A percentile compares a stretch with the other conserved stretches of the same genome.
Conservation (phyloP, 2,329 filamentous ascomycete species). For the Purpureocillium takamizusanense region DNA sequence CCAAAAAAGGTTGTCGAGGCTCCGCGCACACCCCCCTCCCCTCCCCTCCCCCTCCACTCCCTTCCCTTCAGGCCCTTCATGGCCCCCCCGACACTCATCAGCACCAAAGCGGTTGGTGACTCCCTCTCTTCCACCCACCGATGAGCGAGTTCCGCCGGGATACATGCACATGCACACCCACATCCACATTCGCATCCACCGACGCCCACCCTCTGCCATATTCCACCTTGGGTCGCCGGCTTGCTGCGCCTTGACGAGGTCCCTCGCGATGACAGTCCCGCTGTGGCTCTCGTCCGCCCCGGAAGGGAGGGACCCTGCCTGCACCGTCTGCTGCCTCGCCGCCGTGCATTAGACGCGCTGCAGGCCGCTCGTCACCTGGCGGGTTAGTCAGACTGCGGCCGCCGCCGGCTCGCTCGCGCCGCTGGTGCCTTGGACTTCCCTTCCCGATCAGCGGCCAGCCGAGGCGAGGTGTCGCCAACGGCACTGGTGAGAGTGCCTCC, state of each 20-base stretch:
- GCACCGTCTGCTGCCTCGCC: slow-evolving; percentile 1
- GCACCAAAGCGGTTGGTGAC: too few relatives aligned
- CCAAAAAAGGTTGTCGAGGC: too few relatives aligned
- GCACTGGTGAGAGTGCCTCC: slow-evolving; percentile 4
- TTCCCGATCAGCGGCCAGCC: neutral
- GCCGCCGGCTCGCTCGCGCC: slow-evolving; percentile 10
- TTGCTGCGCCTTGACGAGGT: slow-evolving; percentile 3
- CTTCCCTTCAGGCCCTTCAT: too few relatives aligned
- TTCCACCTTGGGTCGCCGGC: neutral
- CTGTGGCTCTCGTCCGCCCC: neutral
- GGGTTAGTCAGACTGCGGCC: slow-evolving; percentile 19
- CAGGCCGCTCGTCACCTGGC: slow-evolving; percentile 19
- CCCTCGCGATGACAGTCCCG: slow-evolving; percentile 1
- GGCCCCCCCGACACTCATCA: too few relatives aligned
- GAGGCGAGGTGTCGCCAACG: slow-evolving; percentile 5
- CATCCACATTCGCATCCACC: neutral
- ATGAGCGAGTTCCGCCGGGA: neutral
- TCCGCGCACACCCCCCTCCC: too few relatives aligned
- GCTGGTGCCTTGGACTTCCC: slow-evolving; percentile 17
- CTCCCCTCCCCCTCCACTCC: too few relatives aligned
- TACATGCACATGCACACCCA: too few relatives aligned
- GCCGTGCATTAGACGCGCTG: slow-evolving; percentile 17
- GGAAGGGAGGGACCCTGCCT: slow-evolving; percentile 1
- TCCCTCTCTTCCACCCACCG: too few relatives aligned
- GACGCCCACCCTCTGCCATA: neutral